These are phyloP conservation scores for Cyclocybe aegerita DNA, from an alignment of 768 basidiomycete genomes.

Conservation along the genomic window DNA sequence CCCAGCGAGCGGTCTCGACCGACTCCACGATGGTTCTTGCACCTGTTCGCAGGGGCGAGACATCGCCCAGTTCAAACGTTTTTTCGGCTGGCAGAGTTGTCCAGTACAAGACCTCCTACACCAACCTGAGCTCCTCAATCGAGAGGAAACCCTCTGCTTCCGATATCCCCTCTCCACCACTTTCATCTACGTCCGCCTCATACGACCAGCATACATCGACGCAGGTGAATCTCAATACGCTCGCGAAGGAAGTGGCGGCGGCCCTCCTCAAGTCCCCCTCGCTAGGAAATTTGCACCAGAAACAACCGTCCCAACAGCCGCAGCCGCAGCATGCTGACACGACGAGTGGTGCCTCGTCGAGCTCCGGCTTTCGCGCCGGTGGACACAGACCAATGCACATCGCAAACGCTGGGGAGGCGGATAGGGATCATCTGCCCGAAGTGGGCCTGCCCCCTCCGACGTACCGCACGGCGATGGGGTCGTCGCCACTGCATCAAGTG, in stretches of 20 bases:
- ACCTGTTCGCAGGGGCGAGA: too few relatives aligned
- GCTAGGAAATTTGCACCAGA: too few relatives aligned
- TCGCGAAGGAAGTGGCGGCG: conserved; percentile 18
- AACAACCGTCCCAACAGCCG: too few relatives aligned
- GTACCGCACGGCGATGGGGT: conserved; percentile 4
- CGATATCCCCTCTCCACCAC: too few relatives aligned
- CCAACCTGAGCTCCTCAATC: too few relatives aligned
- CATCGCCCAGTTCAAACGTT: too few relatives aligned
- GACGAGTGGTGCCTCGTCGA: not conserved
- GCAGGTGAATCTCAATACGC: conserved; percentile 12
- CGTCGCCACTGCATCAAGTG: not conserved
- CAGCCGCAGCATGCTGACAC: not conserved
- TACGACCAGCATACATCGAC: not conserved
- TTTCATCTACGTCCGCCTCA: not conserved
- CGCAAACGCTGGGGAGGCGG: not conserved
- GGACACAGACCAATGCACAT: not conserved
- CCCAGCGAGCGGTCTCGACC: too few relatives aligned
- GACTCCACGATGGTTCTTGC: too few relatives aligned
- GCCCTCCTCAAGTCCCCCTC: conserved; percentile 7
- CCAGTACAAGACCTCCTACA: too few relatives aligned
- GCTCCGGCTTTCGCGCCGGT: not conserved
- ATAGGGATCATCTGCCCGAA: not conserved
- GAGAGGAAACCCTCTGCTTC: too few relatives aligned
- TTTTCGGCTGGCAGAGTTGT: too few relatives aligned
- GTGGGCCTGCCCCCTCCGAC: conserved; percentile 6